Base-by-base conservation (phyloP, 2,329 filamentous ascomycete species). In the Myriosclerotinia scirpicola region DNA sequence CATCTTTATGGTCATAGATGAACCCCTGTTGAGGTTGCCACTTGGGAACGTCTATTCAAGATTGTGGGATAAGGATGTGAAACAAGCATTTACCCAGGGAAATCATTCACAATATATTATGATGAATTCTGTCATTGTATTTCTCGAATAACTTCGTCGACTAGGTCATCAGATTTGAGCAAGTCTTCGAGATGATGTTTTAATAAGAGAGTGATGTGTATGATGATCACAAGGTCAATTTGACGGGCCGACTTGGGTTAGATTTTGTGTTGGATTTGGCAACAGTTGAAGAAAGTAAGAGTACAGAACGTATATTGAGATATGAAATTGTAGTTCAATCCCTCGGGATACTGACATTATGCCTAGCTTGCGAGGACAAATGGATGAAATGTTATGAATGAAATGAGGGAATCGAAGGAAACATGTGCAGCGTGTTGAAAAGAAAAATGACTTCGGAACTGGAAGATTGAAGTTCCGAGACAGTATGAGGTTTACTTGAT, bases 141-240 rank as follows among this genome's bases (percentile, higher is more conserved):
- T 26, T 14, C 44, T 60, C 30, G 30, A 60, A 6, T 11, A 12
- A 12, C 17, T 26, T 26, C 30, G 5, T 22, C 34, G 15, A 5
- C 34, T 3, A 50, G 58, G 58, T 60, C 58, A 60, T 60, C 58
- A 15, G 58, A 36, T 48, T 60, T 15, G 34, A 26, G 20, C 8
- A 17, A 60, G 34, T 50, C 34, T 8, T 38, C n/a, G 42, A 60
- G n/a, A 22, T 60, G 20, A 22, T 60, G 34, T 60, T 38, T 50
- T 5, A n/a, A 50, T 7, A 22, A 50, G 44, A 60, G 44, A 50
- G 34, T 60, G 30, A 38, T 60, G 20, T 60, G 20, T 60, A 36
- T 8, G 12, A 26, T 60, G 58, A 60, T 60, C 58, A 60, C 58
- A 60, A 60, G 58, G 44, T 50, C 44, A 50, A 40, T 50, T 60